These are phyloP conservation scores for Byssoonygena ceratinophila DNA, from an alignment of 2,329 filamentous ascomycete species.

Conservation along the genomic window DNA sequence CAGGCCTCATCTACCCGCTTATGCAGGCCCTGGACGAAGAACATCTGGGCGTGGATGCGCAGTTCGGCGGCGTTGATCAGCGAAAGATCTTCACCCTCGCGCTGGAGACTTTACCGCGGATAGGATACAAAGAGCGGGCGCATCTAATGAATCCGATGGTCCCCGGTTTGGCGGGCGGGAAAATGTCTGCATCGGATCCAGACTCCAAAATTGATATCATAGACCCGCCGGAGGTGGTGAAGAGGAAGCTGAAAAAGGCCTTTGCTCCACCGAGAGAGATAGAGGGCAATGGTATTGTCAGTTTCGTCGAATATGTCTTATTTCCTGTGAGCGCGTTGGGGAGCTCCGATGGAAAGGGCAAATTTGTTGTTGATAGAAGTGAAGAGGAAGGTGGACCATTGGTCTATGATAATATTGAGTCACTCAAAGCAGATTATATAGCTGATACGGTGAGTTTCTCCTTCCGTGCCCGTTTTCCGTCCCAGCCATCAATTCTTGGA, in stretches of 20 bases:
- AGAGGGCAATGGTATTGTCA: constrained; percentile 77
- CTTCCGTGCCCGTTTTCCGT: neutral
- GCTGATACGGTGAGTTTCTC: constrained; percentile 56
- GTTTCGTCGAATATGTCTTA: constrained; percentile 78
- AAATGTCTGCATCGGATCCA: constrained; percentile 52
- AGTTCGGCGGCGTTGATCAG: constrained; percentile 63
- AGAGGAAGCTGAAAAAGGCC: constrained; percentile 79
- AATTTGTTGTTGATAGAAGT: constrained; percentile 58
- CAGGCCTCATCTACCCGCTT: constrained; percentile 68
- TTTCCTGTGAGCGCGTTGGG: constrained; percentile 63
- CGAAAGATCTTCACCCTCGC: constrained; percentile 81
- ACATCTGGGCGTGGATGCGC: constrained; percentile 74
- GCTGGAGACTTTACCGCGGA: constrained; percentile 69
- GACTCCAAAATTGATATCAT: constrained; percentile 92
- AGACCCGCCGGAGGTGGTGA: constrained; percentile 61
- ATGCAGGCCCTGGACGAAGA: constrained; percentile 88
- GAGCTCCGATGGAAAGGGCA: constrained; percentile 34
- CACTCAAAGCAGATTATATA: constrained; percentile 69
- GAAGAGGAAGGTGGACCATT: constrained; percentile 57
- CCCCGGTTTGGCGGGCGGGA: constrained; percentile 67
- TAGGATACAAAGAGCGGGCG: constrained; percentile 70
- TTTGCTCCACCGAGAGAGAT: constrained; percentile 63
- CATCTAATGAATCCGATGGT: constrained; percentile 83
- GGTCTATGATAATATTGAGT: constrained; percentile 63
- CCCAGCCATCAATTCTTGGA: neutral